Percentiles rank a stretch among this genome's conserved stretches.
phyloP scores from a whole-genome alignment of 768 basidiomycete species.

The Boletellus ananiceps region DNA sequence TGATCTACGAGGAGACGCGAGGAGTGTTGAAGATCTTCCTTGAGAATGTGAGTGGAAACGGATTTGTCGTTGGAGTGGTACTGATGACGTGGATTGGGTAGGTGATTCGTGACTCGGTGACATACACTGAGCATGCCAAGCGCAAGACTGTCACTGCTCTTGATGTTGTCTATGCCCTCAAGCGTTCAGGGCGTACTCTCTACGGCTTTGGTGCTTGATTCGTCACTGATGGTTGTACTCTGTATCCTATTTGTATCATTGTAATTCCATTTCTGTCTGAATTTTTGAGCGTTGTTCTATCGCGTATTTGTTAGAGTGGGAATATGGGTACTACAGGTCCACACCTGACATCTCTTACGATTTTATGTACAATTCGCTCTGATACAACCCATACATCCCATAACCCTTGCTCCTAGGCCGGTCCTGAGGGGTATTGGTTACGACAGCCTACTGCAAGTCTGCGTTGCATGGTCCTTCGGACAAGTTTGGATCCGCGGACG shows the following conservation, averaged over 20 bases:
- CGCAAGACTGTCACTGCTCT: slow-evolving; percentile 93
- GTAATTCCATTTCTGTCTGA: slow-evolving; percentile 17
- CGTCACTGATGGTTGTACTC: background rate
- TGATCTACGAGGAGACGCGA: slow-evolving; percentile 88
- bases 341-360: too few relatives aligned
- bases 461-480: too few relatives aligned
- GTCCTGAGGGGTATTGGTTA: too few relatives aligned
- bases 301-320: background rate
- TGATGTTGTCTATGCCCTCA: slow-evolving; percentile 86
- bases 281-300: background rate
- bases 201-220: slow-evolving; percentile 73
- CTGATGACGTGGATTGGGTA: slow-evolving; percentile 20
- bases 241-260: slow-evolving; percentile 29
- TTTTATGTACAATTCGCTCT: too few relatives aligned
- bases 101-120: slow-evolving; percentile 95
- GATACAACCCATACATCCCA: too few relatives aligned
- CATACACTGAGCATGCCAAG: slow-evolving; percentile 98
- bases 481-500: too few relatives aligned
- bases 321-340: background rate
- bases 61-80: too few relatives aligned
- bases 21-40: slow-evolving; percentile 88
- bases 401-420: too few relatives aligned
- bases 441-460: too few relatives aligned
- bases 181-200: slow-evolving; percentile 82
- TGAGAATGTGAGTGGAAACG: slow-evolving; percentile 79